Base-by-base conservation (phyloP, 2,329 filamentous ascomycete genomes). In the Lecanosticta acicola region DNA sequence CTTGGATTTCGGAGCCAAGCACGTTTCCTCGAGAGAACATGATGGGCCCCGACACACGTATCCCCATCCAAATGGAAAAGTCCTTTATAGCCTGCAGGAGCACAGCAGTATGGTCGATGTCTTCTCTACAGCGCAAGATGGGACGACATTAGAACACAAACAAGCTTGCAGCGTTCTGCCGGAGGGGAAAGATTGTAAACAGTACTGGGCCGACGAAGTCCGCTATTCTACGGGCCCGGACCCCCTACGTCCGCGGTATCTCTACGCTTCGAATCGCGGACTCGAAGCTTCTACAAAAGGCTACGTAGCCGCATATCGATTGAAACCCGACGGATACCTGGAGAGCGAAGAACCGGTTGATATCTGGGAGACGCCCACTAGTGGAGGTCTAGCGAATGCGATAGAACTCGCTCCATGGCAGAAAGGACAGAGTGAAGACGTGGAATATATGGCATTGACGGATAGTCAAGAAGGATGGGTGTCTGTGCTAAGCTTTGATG, bases 141-240 rank as follows among this genome's bases (percentile, higher is more conserved):
- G 61, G 3, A 56, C 58, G 2, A 60, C 55, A 0, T 46, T 65
- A 32, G 29, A 59, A 19, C 59, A 63, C 35, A 47, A 54, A 9
- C 47, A 56, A n/a, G 62, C 59, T 16, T 57, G 55, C 4, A 57
- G 53, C 19, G 59, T 65, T 17, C 58, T 66, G 10, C 64, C 64
- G 1, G 43, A 48, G 8, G 59, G 58, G 35, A 61, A 63, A 32
- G 59, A 66, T 32, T 53, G 58, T 19, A 60, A 56, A 32, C 37
- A 58, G 4, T 66, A 61, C 47, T 66, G 64, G 64, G 64, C 64
- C 2, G 64, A 66, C 40, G 63, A 66, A 39, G 64, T 66, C 3
- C 56, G 64, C 4, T 48, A 62, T 13, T 63, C 60, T 13, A 59
- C 55, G 2, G 55, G 60, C 5, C 59, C 60, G 1, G 46, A 55